Conservation (phyloP, 1,284 basidiomycete genomes). For the Microbotryum scabiosae region DNA sequence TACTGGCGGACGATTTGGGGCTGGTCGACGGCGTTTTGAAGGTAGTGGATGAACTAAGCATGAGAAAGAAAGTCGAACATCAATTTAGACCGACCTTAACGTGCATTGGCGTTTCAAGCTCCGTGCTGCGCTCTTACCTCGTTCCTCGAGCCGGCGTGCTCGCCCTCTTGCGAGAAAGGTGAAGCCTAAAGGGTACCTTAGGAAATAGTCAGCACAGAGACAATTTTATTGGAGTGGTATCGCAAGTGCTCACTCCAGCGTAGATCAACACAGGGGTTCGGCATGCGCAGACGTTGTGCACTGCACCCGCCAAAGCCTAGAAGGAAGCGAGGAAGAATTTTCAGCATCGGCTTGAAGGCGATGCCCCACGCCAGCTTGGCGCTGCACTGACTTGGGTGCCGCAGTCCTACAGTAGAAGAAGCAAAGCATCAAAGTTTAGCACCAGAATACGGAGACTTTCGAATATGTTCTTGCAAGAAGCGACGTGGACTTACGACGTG, state of each 20-base stretch:
- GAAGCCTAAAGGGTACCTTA: constrained; percentile 42
- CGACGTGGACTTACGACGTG: constrained; percentile 16
- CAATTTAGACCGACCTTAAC: too few species aligned
- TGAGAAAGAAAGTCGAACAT: too few species aligned
- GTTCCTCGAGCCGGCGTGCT: constrained; percentile 53
- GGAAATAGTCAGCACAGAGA: not conserved
- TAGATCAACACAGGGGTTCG: constrained; percentile 60
- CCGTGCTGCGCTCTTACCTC: constrained; percentile 38
- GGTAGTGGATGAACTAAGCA: constrained; percentile 54
- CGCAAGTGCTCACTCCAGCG: constrained; percentile 43
- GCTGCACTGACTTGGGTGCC: constrained; percentile 52
- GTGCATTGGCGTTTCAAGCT: too few species aligned
- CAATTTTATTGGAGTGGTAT: too few species aligned
- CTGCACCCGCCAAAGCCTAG: constrained; percentile 57
- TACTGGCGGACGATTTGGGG: constrained; percentile 59
- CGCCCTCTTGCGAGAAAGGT: constrained; percentile 51
- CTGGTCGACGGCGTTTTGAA: constrained; percentile 60
- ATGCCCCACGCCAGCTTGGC: not conserved
- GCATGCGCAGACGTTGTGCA: constrained; percentile 59
- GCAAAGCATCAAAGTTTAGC: not conserved
- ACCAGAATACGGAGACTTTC: too few species aligned
- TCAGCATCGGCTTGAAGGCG: too few species aligned
- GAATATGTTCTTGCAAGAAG: too few species aligned
- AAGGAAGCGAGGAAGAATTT: not conserved
- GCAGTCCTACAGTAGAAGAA: constrained; percentile 44